Base-by-base conservation (phyloP, 2,329 filamentous ascomycete genomes). In the Penicillium glabrum region DNA sequence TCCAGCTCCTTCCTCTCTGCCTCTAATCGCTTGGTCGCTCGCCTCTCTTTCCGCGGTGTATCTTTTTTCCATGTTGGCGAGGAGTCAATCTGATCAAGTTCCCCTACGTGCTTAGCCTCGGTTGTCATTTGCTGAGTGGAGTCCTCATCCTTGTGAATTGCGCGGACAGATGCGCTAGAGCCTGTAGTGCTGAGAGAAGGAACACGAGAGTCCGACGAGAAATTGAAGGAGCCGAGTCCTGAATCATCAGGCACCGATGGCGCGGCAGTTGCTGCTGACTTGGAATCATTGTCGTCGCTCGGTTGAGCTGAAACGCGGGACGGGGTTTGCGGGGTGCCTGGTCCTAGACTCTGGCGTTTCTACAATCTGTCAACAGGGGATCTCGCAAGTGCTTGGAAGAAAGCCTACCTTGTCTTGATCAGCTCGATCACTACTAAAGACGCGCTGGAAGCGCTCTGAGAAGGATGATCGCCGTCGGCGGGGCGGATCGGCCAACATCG, bases 1-100 rank as follows among this genome's bases (percentile, higher is more conserved):
- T 72, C 70, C 7, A 72, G 59, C 31, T 72, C 69, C 21, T 65
- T 59, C 51, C 71, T 66, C 48, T 74, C 69, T n/a, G 65, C 67
- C 52, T 73, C 71, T 39, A 73, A 51, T 9, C 69, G 65, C 37
- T 60, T 69, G 14, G 69, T 71, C 11, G 67, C 71, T 1, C 69
- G 69, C 46, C 67, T 65, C 35, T 73, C 67, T 53, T 70, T 69
- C 21, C 64, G 67, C 6, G 54, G 14, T 3, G 58, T 57, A 9
- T 57, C 56, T 27, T 62, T 67, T 8, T 60, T 61, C 66, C 57
- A 63, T 10, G 62, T 66, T 5, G 65, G 60, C 1, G 64, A 61
- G 7, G 56, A 46, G 31, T 50, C 58, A 19, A 64, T 63, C 2
- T 61, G 59, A 26, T 58, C 54, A 41, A 39, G 54, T 23, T 60